These are phyloP conservation scores for Obelidium mucronatum DNA, from an alignment of 192 early-diverging fungal species.

Conservation along the genomic window DNA sequence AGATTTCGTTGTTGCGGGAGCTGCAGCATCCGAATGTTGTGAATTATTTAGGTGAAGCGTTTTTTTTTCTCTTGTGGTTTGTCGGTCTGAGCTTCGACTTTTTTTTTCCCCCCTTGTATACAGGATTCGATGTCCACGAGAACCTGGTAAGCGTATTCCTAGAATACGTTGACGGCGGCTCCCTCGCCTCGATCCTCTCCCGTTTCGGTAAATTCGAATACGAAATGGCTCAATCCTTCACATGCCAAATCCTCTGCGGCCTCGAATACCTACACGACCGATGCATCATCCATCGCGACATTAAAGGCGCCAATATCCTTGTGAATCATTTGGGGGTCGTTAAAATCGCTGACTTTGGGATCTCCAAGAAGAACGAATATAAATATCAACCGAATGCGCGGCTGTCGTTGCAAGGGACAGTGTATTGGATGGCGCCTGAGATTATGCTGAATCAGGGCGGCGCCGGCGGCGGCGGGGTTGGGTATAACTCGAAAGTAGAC, in stretches of 20 bases:
- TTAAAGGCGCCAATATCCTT: constrained; percentile 93
- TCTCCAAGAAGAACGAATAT: constrained; percentile 87
- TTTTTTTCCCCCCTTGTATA: too few species aligned
- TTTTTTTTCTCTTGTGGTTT: neutral
- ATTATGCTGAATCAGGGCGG: constrained; percentile 90
- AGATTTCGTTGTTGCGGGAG: constrained; percentile 91
- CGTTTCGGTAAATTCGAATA: constrained; percentile 91
- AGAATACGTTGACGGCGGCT: constrained; percentile 98
- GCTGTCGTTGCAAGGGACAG: constrained; percentile 90
- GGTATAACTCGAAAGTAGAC: constrained; percentile 85
- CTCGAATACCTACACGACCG: constrained; percentile 93
- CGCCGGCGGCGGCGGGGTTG: too few species aligned
- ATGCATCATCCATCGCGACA: constrained; percentile 97
- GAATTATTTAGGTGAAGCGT: constrained; percentile 84
- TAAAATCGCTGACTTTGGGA: constrained; percentile 99
- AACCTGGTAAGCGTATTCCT: constrained; percentile 89
- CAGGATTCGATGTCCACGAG: constrained; percentile 81
- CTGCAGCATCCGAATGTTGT: constrained; percentile 96
- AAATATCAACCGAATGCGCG: constrained; percentile 53
- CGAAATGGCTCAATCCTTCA: constrained; percentile 80
- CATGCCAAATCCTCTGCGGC: constrained; percentile 90
- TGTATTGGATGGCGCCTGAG: constrained; percentile 99
- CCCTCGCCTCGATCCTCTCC: constrained; percentile 83
- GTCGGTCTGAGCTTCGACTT: neutral
- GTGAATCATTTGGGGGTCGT: constrained; percentile 92